phyloP scores from a whole-genome alignment of 2,329 filamentous ascomycete species.

The Colletotrichum costaricense region DNA sequence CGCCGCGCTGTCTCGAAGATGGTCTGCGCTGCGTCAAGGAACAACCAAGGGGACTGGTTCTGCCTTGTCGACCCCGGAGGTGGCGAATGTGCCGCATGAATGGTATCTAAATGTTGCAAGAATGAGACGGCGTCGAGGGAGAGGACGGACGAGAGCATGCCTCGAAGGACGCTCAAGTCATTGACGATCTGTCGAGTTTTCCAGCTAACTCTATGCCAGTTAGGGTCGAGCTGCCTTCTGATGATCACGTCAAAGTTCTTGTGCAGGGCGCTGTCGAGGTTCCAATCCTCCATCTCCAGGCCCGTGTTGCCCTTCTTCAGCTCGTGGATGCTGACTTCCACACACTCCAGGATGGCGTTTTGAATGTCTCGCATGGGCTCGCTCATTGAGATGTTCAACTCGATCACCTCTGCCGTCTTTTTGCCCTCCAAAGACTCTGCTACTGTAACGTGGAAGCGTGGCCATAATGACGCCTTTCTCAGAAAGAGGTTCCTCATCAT shows the following conservation, averaged over 20 bases:
- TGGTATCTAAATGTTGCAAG: conserved; percentile 92
- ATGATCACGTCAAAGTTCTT: conserved; percentile 93
- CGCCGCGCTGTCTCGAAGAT: conserved; percentile 92
- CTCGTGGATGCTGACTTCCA: conserved; percentile 93
- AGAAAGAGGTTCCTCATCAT: conserved; percentile 96
- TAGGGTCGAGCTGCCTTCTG: conserved; percentile 89
- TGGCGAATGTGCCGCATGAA: conserved; percentile 89
- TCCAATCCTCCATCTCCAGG: conserved; percentile 97
- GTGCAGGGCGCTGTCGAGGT: conserved; percentile 89
- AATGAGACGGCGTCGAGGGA: conserved; percentile 92
- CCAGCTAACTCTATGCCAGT: conserved; percentile 97
- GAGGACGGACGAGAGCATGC: conserved; percentile 84
- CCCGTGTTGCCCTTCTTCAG: conserved; percentile 91
- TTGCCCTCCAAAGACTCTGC: conserved; percentile 90
- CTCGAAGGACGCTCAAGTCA: conserved; percentile 85
- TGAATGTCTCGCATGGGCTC: conserved; percentile 94
- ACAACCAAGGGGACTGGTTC: conserved; percentile 94
- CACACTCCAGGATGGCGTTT: conserved; percentile 93
- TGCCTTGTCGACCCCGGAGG: conserved; percentile 88
- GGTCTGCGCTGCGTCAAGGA: conserved; percentile 92
- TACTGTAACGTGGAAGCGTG: conserved; percentile 91
- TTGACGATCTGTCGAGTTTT: conserved; percentile 95
- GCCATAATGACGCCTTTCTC: conserved; percentile 89
- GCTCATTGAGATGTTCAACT: conserved; percentile 96
- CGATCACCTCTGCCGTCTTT: conserved; percentile 95